A percentile compares a stretch with the other conserved stretches of the same genome.
Conservation (phyloP, 495 filamentous ascomycete species). For the Podospora comata region DNA sequence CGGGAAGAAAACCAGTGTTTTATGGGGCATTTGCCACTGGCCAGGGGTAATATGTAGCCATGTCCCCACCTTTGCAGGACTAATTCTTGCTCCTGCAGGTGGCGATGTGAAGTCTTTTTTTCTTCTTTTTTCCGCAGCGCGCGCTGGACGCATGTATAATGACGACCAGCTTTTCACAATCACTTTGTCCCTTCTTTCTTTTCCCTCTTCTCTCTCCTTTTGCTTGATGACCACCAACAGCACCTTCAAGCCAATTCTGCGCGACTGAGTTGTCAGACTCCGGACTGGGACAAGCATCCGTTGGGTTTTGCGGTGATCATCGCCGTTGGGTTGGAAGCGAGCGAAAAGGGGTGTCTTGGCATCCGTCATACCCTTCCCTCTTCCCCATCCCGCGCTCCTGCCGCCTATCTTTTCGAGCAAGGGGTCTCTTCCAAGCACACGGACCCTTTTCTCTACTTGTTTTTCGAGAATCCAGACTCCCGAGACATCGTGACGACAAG, state of each 20-base stretch:
- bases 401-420: not conserved
- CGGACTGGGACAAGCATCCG: not conserved
- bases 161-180: not conserved
- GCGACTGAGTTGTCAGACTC: not conserved
- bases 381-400: not conserved
- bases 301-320: not conserved
- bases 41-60: not conserved
- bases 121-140: not conserved
- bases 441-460: not conserved
- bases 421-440: not conserved
- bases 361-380: not conserved
- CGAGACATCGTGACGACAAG: not conserved
- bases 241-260: not conserved
- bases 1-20: not conserved
- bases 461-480: not conserved
- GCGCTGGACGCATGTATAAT: not conserved
- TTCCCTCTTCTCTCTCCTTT: not conserved
- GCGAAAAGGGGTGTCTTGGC: not conserved
- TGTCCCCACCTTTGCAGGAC: not conserved
- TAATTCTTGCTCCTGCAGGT: not conserved
- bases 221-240: not conserved
- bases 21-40: not conserved
- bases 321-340: not conserved
- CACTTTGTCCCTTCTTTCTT: not conserved
- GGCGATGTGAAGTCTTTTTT: not conserved